Evolutionary conservation across 2,329 filamentous ascomycete genomes (phyloP).

Genomic region (Alternaria sp.): DNA sequence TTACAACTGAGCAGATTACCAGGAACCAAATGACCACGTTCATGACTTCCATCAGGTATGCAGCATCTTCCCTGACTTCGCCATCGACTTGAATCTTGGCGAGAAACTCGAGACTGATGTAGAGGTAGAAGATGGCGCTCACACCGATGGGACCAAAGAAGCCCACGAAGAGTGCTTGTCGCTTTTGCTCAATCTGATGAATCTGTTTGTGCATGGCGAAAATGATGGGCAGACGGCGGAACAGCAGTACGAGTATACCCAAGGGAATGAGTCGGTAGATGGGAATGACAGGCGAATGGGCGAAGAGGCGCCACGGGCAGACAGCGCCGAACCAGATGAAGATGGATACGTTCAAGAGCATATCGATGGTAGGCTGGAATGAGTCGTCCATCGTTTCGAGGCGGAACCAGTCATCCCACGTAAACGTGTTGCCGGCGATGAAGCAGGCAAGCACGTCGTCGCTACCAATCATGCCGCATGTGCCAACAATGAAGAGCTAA

Average conservation of each 20-base stretch:
- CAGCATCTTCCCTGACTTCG: conserved; percentile 68
- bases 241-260: conserved; percentile 75
- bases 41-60: conserved; percentile 69
- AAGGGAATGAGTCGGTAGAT: conserved; percentile 75
- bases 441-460: conserved; percentile 94
- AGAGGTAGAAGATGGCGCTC: conserved; percentile 88
- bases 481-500: conserved; percentile 83
- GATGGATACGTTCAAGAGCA: conserved; percentile 86
- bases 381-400: conserved; percentile 88
- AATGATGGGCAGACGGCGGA: conserved; percentile 80
- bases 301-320: conserved; percentile 79
- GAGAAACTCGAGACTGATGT: conserved; percentile 79
- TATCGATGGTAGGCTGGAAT: conserved; percentile 92
- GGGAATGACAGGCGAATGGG: conserved; percentile 71
- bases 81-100: conserved; percentile 64
- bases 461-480: conserved; percentile 83
- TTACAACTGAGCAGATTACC: conserved; percentile 79
- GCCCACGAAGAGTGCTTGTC: conserved; percentile 83
- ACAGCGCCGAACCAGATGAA: conserved; percentile 81
- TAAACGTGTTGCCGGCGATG: conserved; percentile 88
- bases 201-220: conserved; percentile 76
- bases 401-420: conserved; percentile 94
- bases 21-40: conserved; percentile 85
- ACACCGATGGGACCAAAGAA: conserved; percentile 95
- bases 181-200: conserved; percentile 75